These are phyloP conservation scores for Geotrichum fermentans DNA, from an alignment of 1,139 yeast genomes.

Conservation along the genomic window DNA sequence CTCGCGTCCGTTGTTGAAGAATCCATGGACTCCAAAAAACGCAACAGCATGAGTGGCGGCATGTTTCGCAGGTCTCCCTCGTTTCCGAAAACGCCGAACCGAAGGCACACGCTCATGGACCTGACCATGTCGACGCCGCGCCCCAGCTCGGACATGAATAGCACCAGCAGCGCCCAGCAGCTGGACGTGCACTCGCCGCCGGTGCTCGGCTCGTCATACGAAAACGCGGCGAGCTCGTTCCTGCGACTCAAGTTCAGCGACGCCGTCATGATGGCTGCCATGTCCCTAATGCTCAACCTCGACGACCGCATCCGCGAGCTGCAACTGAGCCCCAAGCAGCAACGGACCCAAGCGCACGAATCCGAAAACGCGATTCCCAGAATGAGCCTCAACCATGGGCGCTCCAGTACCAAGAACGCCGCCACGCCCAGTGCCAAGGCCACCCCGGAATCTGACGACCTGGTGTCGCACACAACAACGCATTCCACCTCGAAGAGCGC, in stretches of 20 bases:
- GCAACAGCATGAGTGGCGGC: background rate
- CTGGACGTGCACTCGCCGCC: no score
- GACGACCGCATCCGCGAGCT: conserved; percentile 6
- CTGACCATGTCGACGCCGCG: conserved; percentile 1
- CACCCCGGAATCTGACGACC: no score
- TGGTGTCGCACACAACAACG: no score
- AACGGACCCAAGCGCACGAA: background rate
- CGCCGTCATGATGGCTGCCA: conserved; percentile 10
- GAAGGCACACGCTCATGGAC: conserved; percentile 1
- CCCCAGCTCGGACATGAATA: conserved; percentile 3
- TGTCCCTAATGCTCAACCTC: conserved; percentile 16
- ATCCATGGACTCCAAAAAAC: background rate
- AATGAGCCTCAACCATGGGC: no score
- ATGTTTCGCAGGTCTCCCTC: background rate
- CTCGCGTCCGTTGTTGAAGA: conserved; percentile 5
- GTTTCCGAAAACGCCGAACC: background rate
- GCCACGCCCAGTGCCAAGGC: no score
- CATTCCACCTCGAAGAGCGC: no score
- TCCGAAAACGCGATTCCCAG: no score
- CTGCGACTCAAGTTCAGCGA: conserved; percentile 6
- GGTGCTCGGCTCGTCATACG: background rate
- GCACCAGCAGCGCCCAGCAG: no score
- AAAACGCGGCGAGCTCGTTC: background rate
- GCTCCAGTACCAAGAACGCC: no score
- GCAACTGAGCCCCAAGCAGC: background rate